Evolutionary conservation across 2,329 filamentous ascomycete species (phyloP), one percentile per base, ranked within the genome.

Genomic region (Trichophaea hybrida): DNA sequence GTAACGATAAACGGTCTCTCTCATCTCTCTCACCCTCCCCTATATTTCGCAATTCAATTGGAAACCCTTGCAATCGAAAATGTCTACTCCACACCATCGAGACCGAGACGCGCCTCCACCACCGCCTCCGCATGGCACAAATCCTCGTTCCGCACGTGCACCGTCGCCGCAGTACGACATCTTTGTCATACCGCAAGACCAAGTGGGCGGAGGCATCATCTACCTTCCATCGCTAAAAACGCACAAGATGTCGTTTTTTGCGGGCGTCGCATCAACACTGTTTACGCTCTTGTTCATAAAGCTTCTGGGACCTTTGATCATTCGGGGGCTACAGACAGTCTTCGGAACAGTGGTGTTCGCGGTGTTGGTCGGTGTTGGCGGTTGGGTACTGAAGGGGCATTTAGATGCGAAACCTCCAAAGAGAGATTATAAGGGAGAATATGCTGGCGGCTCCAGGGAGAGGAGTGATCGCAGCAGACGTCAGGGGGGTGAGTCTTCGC

Each of bases 211-310:
- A 17, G 67, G 67, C 31, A 62, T 68, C 38, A 51, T 68, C 34
- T 68, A 68, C 55, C 59, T 68, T 44, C 67, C 67, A 34, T 66
- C 59, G 17, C 62, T 68, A 46, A 59, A 63, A 33, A 61, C 63
- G 17, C 61, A 68, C 37, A 58, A 65, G 37, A 67, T 67, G 57
- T 68, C 66, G 1, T 68, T 68, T 34, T 24, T 65, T 10, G 60
- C 61, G 6, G 67, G 67, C n/a, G 60, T 63, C 17, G 60, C 55
- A 38, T 59, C 63, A 37, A 68, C 67, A 1, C 56, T 65, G 15
- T 35, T 58, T 15, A 52, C 44, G 12, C 24, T 64, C 6, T 43
- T 51, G 40, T 40, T 64, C 24, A 32, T 65, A n/a, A 61, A 64
- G 55, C 34, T 64, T 35, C 52, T 65, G 15, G 52, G 55, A 56